Conservation (phyloP, 352 stramenopile genomes). For the Phytophthora crassamura region DNA sequence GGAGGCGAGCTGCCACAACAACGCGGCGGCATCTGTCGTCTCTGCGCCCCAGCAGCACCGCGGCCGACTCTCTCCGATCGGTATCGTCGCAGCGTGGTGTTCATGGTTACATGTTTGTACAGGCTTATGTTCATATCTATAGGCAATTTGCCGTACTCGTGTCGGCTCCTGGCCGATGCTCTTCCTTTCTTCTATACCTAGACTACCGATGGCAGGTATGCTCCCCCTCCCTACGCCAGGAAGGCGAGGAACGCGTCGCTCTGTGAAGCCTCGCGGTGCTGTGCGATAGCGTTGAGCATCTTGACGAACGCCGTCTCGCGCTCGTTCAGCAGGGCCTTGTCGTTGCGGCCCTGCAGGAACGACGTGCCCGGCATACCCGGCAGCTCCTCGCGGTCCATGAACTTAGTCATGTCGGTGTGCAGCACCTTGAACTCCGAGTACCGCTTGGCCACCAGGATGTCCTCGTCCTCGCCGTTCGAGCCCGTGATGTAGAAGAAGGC, state of each 20-base stretch:
- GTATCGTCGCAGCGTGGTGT: slow-evolving; percentile 15
- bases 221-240: slow-evolving; percentile 39
- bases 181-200: slow-evolving; percentile 15
- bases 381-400: slow-evolving; percentile 67
- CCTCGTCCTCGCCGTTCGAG: slow-evolving; percentile 43
- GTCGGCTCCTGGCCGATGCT: slow-evolving; percentile 1
- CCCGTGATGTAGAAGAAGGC: slow-evolving; percentile 64
- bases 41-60: neutral
- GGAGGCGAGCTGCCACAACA: slow-evolving; percentile 8
- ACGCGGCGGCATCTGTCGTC: slow-evolving; percentile 1
- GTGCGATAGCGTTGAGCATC: slow-evolving; percentile 71
- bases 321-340: slow-evolving; percentile 60
- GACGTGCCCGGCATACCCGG: slow-evolving; percentile 57
- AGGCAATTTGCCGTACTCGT: slow-evolving; percentile 11
- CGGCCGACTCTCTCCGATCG: slow-evolving; percentile 8
- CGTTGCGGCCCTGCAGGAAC: slow-evolving; percentile 56
- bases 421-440: slow-evolving; percentile 84
- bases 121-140: slow-evolving; percentile 33
- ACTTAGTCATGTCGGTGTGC: slow-evolving; percentile 54
- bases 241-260: slow-evolving; percentile 57
- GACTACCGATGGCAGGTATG: slow-evolving; percentile 31
- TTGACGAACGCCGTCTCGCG: slow-evolving; percentile 62
- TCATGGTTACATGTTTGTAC: slow-evolving; percentile 36
- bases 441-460: slow-evolving; percentile 61
- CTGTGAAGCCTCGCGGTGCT: slow-evolving; percentile 51